Evolutionary conservation across 164 flowering plant species (phyloP).

Genomic region (Magnolia officinalis): DNA sequence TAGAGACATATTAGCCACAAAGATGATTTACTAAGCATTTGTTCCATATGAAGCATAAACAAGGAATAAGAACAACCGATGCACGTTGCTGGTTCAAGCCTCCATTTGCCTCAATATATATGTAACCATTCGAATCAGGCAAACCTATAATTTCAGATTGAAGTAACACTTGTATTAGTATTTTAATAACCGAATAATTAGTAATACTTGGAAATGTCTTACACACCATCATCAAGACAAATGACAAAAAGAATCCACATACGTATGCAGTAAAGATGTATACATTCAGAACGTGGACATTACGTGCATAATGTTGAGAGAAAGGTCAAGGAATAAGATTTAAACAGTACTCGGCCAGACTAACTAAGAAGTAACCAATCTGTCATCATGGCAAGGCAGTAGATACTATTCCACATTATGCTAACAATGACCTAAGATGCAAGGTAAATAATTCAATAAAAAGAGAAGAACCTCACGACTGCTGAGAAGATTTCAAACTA

Average conservation of each 20-base stretch:
- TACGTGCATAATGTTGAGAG: too few relatives aligned
- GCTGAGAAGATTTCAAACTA: neutral
- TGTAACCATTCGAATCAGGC: constrained; percentile 92
- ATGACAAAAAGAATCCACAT: neutral
- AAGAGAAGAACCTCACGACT: neutral
- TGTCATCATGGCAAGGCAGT: too few relatives aligned
- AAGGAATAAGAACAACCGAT: constrained; percentile 53
- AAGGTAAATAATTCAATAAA: neutral
- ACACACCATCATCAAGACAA: neutral
- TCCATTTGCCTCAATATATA: constrained; percentile 95
- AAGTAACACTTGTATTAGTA: constrained; percentile 2
- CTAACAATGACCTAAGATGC: neutral
- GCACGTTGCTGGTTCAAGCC: constrained; percentile 97
- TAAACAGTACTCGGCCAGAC: too few relatives aligned
- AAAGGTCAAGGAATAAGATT: too few relatives aligned
- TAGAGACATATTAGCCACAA: constrained; percentile 11
- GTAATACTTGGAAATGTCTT: neutral
- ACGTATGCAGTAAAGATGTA: neutral
- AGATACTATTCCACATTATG: neutral
- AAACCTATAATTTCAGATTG: constrained; percentile 40
- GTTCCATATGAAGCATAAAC: neutral
- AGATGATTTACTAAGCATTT: constrained; percentile 1
- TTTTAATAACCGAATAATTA: neutral
- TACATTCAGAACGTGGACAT: too few relatives aligned
- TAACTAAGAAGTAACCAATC: too few relatives aligned